Conservation (phyloP, 2,329 filamentous ascomycete species). For the Raffaelea deltoideospora region DNA sequence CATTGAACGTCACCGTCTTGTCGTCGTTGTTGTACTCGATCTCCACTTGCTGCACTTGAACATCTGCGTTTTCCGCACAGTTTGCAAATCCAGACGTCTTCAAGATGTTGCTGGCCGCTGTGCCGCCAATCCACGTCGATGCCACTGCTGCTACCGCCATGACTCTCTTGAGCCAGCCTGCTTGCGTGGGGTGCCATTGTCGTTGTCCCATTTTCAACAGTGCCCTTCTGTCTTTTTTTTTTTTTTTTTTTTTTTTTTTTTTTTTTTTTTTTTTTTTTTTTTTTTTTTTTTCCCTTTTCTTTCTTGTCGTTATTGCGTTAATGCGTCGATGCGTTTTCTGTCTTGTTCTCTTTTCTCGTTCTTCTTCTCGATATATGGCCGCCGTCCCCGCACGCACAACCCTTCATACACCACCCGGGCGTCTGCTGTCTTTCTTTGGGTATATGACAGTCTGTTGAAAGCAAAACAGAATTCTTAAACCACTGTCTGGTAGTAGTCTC, state of each 20-base stretch:
- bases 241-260: neutral
- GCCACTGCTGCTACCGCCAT: conserved; percentile 9
- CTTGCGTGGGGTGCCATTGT: too few species aligned
- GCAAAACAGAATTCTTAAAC: too few species aligned
- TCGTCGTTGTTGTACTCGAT: conserved; percentile 66
- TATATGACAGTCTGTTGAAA: too few species aligned
- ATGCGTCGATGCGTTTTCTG: neutral
- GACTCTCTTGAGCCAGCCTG: too few species aligned
- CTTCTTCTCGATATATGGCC: too few species aligned
- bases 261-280: neutral
- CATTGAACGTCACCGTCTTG: conserved; percentile 63
- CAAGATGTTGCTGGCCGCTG: conserved; percentile 55
- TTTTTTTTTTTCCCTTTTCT: neutral
- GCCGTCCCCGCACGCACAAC: too few species aligned
- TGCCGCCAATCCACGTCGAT: conserved; percentile 24
- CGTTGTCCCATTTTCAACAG: neutral
- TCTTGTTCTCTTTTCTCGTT: neutral
- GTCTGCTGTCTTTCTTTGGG: too few species aligned
- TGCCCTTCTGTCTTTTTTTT: too few species aligned
- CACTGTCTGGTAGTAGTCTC: too few species aligned
- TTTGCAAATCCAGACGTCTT: conserved; percentile 67
- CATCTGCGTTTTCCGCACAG: conserved; percentile 42
- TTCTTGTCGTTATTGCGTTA: too few species aligned
- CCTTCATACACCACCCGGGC: neutral
- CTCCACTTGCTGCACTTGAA: conserved; percentile 59